A percentile compares a stretch with the other conserved stretches of the same genome.
Conservation (phyloP, 495 filamentous ascomycete species). For the Lepraria neglecta region DNA sequence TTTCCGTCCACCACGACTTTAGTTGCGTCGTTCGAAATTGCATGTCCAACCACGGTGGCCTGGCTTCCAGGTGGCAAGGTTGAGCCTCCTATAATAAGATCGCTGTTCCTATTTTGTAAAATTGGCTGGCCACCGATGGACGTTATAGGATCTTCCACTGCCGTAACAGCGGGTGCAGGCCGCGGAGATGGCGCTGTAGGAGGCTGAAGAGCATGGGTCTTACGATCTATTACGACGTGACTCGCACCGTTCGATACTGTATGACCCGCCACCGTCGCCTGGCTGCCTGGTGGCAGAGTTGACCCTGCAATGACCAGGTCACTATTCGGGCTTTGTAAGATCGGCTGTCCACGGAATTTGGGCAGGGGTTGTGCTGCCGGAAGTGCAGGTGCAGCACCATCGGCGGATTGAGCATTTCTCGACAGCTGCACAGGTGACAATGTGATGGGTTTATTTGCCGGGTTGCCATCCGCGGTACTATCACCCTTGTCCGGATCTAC, state of each 20-base stretch:
- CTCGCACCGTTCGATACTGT: slow-evolving; percentile 13
- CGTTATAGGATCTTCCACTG: not conserved
- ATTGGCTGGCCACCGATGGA: not conserved
- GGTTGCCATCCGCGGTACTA: not conserved
- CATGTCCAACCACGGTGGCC: not conserved
- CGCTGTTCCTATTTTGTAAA: not conserved
- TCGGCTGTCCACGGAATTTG: slow-evolving; percentile 7
- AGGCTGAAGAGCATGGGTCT: slow-evolving; percentile 28
- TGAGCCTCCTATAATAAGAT: not conserved
- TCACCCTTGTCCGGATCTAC: not conserved
- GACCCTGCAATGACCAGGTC: slow-evolving; percentile 14
- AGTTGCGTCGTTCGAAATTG: not conserved
- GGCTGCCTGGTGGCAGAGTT: slow-evolving; percentile 14
- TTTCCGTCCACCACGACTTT: not conserved
- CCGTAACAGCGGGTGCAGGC: slow-evolving; percentile 3
- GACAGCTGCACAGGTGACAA: not conserved
- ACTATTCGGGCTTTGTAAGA: slow-evolving; percentile 15
- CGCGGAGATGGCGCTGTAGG: slow-evolving; percentile 13
- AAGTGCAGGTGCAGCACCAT: not conserved
- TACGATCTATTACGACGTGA: slow-evolving; percentile 17
- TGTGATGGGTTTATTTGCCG: not conserved
- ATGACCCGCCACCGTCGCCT: slow-evolving; percentile 16
- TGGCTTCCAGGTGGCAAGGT: not conserved
- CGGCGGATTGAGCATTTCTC: not conserved
- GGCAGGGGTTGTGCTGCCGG: slow-evolving; percentile 4